phyloP scores from a whole-genome alignment of 2,329 filamentous ascomycete genomes.

The Alternaria triticimaculans region DNA sequence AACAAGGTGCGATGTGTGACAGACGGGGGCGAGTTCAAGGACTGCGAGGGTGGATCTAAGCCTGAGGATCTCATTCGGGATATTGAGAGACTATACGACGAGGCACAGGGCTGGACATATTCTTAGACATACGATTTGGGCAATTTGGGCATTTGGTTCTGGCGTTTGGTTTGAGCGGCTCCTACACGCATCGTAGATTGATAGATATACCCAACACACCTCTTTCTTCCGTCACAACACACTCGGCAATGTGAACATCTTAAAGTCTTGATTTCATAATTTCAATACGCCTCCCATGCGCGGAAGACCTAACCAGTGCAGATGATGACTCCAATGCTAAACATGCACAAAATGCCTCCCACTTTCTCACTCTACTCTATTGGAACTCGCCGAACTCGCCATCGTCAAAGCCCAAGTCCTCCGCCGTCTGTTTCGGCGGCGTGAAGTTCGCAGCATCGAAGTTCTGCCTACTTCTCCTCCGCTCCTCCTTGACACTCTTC shows the following conservation, averaged over 20 bases:
- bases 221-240: not conserved
- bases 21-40: conserved; percentile 78
- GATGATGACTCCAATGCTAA: conserved; percentile 25
- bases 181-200: not conserved
- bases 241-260: not conserved
- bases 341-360: conserved; percentile 9
- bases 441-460: conserved; percentile 28
- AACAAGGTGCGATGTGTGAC: conserved; percentile 82
- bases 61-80: conserved; percentile 77
- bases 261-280: conserved; percentile 3
- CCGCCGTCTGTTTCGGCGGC: conserved; percentile 43
- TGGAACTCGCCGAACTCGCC: conserved; percentile 87
- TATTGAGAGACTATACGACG: conserved; percentile 72
- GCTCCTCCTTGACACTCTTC: conserved; percentile 66
- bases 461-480: conserved; percentile 60
- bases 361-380: conserved; percentile 32
- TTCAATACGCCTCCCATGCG: conserved; percentile 29
- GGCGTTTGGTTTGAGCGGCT: not conserved
- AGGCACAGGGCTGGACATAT: conserved; percentile 38
- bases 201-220: conserved; percentile 8
- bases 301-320: conserved; percentile 16
- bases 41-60: conserved; percentile 73
- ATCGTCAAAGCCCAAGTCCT: conserved; percentile 82
- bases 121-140: not conserved
- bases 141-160: not conserved